phyloP scores from a whole-genome alignment of 2,329 filamentous ascomycete genomes.

The Thielaviopsis ethacetica region DNA sequence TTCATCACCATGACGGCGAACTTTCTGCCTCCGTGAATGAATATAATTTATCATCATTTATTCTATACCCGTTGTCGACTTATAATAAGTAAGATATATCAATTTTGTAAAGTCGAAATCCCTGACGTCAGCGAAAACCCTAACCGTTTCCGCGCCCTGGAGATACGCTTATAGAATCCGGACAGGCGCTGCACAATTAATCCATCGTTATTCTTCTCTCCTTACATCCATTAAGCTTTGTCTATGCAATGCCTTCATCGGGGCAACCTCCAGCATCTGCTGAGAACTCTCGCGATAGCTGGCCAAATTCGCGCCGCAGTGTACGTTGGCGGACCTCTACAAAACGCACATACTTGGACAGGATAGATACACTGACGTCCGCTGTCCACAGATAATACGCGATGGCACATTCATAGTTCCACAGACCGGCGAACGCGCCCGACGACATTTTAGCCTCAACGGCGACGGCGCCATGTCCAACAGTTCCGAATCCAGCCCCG shows the following conservation, averaged over 20 bases:
- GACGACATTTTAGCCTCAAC: slow-evolving; percentile 59
- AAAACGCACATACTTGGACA: background rate
- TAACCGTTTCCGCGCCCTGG: too few relatives aligned
- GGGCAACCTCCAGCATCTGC: background rate
- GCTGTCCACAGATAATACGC: slow-evolving; percentile 44
- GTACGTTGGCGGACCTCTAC: background rate
- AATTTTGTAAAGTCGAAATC: background rate
- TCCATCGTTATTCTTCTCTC: background rate
- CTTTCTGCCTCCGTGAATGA: background rate
- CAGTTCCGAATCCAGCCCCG: slow-evolving; percentile 17
- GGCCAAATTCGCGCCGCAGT: slow-evolving; percentile 1
- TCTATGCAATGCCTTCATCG: slow-evolving; percentile 5
- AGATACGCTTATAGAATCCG: background rate
- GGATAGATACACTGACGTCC: background rate
- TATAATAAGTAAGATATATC: too few relatives aligned
- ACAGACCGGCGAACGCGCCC: slow-evolving; percentile 67
- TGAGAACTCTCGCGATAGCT: background rate
- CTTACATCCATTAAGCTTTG: background rate
- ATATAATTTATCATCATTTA: background rate
- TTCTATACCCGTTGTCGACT: background rate
- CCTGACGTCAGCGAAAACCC: background rate
- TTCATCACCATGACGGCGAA: background rate
- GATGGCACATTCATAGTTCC: slow-evolving; percentile 81
- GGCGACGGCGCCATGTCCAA: slow-evolving; percentile 17
- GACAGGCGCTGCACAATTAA: background rate